Evolutionary conservation across 2,329 filamentous ascomycete genomes (phyloP).

Genomic region (Fusarium sarcochroum): DNA sequence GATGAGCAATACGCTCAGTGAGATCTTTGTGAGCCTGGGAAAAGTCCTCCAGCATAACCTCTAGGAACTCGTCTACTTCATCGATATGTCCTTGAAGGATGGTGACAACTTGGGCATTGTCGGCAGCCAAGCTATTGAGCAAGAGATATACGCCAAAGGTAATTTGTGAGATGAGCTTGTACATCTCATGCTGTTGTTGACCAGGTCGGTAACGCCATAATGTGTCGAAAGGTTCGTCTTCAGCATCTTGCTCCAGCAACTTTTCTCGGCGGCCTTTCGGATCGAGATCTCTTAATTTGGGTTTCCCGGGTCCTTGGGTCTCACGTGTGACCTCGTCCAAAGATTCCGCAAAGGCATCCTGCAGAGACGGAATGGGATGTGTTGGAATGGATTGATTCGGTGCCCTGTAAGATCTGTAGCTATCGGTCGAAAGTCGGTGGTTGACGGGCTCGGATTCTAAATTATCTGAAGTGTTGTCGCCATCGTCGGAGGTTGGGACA

Average conservation of each 20-base stretch:
- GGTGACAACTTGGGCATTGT: conserved; percentile 86
- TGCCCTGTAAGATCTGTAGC: conserved; percentile 42
- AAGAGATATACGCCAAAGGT: conserved; percentile 93
- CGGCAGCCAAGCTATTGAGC: conserved; percentile 87
- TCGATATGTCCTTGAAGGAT: conserved; percentile 95
- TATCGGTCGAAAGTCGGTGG: conserved; percentile 40
- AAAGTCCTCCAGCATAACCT: conserved; percentile 88
- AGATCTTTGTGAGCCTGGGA: conserved; percentile 84
- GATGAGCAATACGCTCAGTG: conserved; percentile 80
- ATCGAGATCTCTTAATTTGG: conserved; percentile 67
- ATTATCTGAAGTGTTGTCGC: conserved; percentile 18
- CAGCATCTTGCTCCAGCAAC: conserved; percentile 76
- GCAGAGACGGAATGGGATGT: conserved; percentile 83
- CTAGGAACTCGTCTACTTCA: conserved; percentile 92
- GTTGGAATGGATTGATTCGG: conserved; percentile 49
- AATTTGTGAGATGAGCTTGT: conserved; percentile 92
- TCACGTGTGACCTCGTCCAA: conserved; percentile 77
- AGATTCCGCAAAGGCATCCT: conserved; percentile 86
- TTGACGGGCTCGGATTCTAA: conserved; percentile 34
- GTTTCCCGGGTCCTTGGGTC: conserved; percentile 58
- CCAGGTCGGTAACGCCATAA: conserved; percentile 82
- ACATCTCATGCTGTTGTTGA: conserved; percentile 87
- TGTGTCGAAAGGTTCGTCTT: conserved; percentile 79
- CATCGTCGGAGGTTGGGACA: conserved; percentile 46
- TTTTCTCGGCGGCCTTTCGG: conserved; percentile 74